phyloP scores from a whole-genome alignment of 768 basidiomycete genomes.

The Podaxis sp. region DNA sequence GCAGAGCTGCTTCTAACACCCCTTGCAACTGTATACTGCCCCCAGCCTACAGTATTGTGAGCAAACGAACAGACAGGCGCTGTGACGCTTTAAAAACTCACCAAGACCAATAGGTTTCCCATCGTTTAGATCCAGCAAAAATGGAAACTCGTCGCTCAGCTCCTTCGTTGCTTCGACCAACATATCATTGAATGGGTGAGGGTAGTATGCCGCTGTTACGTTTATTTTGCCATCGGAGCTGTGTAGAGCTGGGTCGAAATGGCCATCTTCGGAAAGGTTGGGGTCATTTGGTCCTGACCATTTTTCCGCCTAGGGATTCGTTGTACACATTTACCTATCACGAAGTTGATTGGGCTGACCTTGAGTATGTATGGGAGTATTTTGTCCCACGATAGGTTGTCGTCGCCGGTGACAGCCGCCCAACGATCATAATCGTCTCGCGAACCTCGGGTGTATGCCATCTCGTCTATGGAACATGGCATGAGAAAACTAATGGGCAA shows the following conservation, averaged over 20 bases:
- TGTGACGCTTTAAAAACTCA: slow-evolving; percentile 18
- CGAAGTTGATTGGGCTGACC: neutral
- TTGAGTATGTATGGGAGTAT: slow-evolving; percentile 13
- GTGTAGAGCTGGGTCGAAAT: slow-evolving; percentile 32
- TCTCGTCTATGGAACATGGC: neutral
- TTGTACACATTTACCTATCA: neutral
- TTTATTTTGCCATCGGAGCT: slow-evolving; percentile 21
- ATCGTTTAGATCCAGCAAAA: slow-evolving; percentile 40
- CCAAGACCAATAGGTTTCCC: slow-evolving; percentile 41
- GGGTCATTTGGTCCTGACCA: slow-evolving; percentile 15
- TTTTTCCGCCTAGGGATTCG: neutral
- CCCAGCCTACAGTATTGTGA: slow-evolving; percentile 17
- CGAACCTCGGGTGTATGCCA: slow-evolving; percentile 13
- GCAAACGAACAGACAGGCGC: neutral
- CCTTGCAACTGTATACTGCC: slow-evolving; percentile 21
- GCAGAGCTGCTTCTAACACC: slow-evolving; percentile 26
- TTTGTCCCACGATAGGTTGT: slow-evolving; percentile 16
- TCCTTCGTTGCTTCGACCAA: slow-evolving; percentile 27
- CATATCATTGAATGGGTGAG: slow-evolving; percentile 12
- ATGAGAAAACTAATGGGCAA: neutral
- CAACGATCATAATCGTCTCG: slow-evolving; percentile 12
- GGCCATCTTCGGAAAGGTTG: slow-evolving; percentile 15
- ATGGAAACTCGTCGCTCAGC: slow-evolving; percentile 34
- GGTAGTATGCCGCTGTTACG: slow-evolving; percentile 26
- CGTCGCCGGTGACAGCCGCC: slow-evolving; percentile 12